Percentiles rank a stretch among this genome's conserved stretches.
These are phyloP conservation scores for Notholithocarpus densiflorus DNA, from an alignment of 306 rosid genomes.

Conservation along the genomic window DNA sequence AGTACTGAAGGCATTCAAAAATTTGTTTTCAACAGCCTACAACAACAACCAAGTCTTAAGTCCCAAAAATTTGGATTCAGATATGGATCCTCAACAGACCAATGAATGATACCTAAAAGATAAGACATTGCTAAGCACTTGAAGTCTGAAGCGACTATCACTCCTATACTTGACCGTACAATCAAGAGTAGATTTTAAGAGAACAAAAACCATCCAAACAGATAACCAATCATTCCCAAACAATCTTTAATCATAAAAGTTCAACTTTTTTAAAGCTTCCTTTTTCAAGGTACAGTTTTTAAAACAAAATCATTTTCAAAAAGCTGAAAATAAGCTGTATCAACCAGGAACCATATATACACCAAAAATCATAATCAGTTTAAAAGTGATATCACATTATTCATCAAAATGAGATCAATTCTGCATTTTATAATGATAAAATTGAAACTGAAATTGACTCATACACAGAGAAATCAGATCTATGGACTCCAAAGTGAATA, in stretches of 20 bases:
- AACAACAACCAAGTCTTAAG: too few species aligned
- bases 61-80: too few species aligned
- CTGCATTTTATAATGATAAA: too few species aligned
- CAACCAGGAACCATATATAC: not conserved
- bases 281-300: too few species aligned
- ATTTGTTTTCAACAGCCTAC: too few species aligned
- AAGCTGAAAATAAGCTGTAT: too few species aligned
- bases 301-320: too few species aligned
- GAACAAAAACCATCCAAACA: not conserved
- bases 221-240: not conserved
- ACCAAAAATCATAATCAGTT: not conserved
- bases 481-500: not conserved
- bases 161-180: not conserved
- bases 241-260: not conserved
- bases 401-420: not conserved
- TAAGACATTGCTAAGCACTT: not conserved
- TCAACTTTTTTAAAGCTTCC: too few species aligned
- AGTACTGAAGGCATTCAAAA: not conserved
- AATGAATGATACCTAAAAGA: not conserved
- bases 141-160: not conserved
- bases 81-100: too few species aligned
- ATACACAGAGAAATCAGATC: not conserved
- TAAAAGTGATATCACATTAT: not conserved
- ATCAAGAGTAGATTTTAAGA: not conserved
- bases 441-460: not conserved